Conservation (phyloP, 73 alveolate species). For the Tetrahymena borealis region DNA sequence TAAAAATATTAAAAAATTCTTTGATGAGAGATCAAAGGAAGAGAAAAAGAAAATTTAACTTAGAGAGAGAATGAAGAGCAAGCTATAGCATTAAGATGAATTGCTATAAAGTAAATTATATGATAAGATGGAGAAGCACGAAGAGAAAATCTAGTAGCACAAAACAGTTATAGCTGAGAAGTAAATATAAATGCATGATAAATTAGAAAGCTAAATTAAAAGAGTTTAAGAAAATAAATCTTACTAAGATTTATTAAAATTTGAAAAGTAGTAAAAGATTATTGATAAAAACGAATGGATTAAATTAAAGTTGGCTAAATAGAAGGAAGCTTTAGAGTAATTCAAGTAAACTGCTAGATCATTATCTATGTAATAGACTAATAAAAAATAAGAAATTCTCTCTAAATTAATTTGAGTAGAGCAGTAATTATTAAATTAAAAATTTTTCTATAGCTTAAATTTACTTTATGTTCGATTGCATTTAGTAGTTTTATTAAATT, state of each 20-base stretch:
- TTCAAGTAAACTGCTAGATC: background rate
- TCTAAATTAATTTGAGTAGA: background rate
- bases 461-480: background rate
- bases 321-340: background rate
- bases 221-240: background rate
- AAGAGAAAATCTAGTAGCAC: background rate
- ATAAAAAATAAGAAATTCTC: background rate
- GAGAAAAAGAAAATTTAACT: background rate
- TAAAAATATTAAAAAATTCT: background rate
- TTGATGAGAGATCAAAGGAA: background rate
- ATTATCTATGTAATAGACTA: background rate
- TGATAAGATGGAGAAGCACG: background rate
- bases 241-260: background rate
- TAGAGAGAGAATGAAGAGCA: background rate
- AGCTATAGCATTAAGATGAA: background rate
- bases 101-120: background rate
- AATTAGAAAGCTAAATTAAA: background rate
- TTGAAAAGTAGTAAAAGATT: background rate
- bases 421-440: background rate
- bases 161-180: background rate
- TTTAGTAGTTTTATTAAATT: background rate
- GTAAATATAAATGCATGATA: background rate
- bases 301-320: background rate
- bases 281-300: background rate
- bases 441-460: background rate